Evolutionary conservation across 768 basidiomycete genomes (phyloP), one percentile per base, ranked within the genome.

Genomic region (Russula dissimulans): DNA sequence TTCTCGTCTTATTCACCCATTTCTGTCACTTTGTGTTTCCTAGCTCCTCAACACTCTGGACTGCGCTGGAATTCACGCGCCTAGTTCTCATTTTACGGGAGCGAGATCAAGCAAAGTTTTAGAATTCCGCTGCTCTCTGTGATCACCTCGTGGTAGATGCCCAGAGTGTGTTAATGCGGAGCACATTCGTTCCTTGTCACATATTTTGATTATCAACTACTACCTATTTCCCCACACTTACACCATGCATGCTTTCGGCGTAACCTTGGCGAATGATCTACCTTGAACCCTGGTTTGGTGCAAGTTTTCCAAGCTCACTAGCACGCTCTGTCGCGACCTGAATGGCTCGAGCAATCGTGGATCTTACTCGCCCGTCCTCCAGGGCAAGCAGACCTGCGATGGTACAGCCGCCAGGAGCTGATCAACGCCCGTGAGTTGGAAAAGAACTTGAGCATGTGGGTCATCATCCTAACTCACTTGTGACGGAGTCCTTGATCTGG

Each of bases 21-120:
- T 5, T 8, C 53, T 56, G 12, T 5, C 54, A 4, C 29, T 22
- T 15, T 32, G 57, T 32, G 34, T n/a, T 14, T 17, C 66, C 11
- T 43, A 55, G 93, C 92, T 95, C 91, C 81, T 81, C 81, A 81
- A 95, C 93, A 95, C 93, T 95, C 93, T 95, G 93, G 86, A 81
- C 84, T 82, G 81, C 86, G 86, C 84, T 77, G 67, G 66, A 61
- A 60, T 71, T 73, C 71, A 92, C 85, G 84, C 87, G 88, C 76
- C 76, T 65, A 81, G 85, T 86, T 83, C 91, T 93, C 87, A 95
- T 95, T 95, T 95, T 90, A 91, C 72, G 84, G 80, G 87, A 95
- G 91, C 92, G 76, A 95, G 69, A 91, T 36, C 59, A 67, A 65
- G 57, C 46, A 63, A 61, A 55, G 53, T 39, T 64, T 31, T 48